Conservation (phyloP, 2,329 filamentous ascomycete genomes). For the Calonectria montana region DNA sequence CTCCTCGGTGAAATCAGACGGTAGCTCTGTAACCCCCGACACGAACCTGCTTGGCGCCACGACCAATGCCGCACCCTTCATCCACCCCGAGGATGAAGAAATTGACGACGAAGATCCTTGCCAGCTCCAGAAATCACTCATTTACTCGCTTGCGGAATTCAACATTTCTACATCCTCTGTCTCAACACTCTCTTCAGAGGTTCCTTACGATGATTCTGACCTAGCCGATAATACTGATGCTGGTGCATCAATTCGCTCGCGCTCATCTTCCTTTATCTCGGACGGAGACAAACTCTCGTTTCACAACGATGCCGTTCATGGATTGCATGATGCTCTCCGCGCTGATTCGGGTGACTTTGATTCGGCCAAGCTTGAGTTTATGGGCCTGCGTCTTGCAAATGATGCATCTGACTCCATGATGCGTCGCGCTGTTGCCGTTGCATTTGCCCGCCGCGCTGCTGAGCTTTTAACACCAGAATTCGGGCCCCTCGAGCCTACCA, state of each 20-base stretch:
- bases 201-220: conserved; percentile 73
- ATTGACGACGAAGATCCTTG: conserved; percentile 62
- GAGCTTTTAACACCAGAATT: conserved; percentile 70
- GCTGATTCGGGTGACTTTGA: conserved; percentile 84
- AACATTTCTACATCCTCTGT: conserved; percentile 67
- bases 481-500: conserved; percentile 67
- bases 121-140: conserved; percentile 64
- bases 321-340: conserved; percentile 86
- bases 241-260: conserved; percentile 65
- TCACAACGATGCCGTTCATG: conserved; percentile 87
- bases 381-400: conserved; percentile 88
- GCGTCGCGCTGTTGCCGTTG: conserved; percentile 84
- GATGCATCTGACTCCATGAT: conserved; percentile 92
- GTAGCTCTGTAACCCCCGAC: conserved; percentile 54
- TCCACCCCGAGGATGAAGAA: conserved; percentile 60
- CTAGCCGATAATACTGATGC: conserved; percentile 65
- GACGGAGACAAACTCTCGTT: conserved; percentile 71
- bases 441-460: conserved; percentile 84
- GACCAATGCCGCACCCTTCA: conserved; percentile 63
- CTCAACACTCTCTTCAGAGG: conserved; percentile 72
- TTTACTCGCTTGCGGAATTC: conserved; percentile 64
- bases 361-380: conserved; percentile 86
- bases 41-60: conserved; percentile 58
- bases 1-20: conserved; percentile 51
- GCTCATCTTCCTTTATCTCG: conserved; percentile 78